These are phyloP conservation scores for Arctium minus DNA, from an alignment of 129 eudicot genomes.

Conservation along the genomic window DNA sequence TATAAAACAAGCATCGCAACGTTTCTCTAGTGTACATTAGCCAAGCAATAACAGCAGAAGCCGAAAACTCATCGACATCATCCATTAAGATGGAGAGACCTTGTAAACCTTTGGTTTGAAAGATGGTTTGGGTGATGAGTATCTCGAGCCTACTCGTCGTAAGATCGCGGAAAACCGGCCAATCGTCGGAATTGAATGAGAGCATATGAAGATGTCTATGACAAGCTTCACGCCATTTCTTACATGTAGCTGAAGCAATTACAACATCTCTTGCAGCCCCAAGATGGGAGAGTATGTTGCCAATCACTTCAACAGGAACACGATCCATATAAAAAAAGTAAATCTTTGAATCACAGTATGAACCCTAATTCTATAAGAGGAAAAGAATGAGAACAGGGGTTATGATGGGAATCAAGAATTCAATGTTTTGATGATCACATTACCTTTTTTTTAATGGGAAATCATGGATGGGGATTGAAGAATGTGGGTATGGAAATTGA, in stretches of 20 bases:
- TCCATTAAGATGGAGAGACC: conserved; percentile 69
- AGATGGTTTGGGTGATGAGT: conserved; percentile 67
- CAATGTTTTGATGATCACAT: not conserved
- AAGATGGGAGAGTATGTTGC: conserved; percentile 69
- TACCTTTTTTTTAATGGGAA: not conserved
- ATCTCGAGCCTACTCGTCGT: conserved; percentile 67
- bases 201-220: conserved; percentile 65
- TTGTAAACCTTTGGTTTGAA: conserved; percentile 66
- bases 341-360: not conserved
- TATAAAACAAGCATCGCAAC: conserved; percentile 49
- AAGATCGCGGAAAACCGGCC: conserved; percentile 68
- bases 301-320: conserved; percentile 81
- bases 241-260: conserved; percentile 69
- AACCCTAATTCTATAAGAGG: conserved; percentile 21
- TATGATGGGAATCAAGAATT: not conserved
- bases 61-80: conserved; percentile 86
- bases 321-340: conserved; percentile 38
- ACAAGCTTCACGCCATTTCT: conserved; percentile 73
- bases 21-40: conserved; percentile 75
- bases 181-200: conserved; percentile 70
- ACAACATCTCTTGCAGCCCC: conserved; percentile 82
- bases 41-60: conserved; percentile 82
- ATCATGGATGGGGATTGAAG: not conserved
- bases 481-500: conserved; percentile 3
- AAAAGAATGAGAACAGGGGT: not conserved